Evolutionary conservation across 202 grass and related monocot genomes (phyloP), one percentile per base, ranked within the genome.

Genomic region (Saccharum hybrid): DNA sequence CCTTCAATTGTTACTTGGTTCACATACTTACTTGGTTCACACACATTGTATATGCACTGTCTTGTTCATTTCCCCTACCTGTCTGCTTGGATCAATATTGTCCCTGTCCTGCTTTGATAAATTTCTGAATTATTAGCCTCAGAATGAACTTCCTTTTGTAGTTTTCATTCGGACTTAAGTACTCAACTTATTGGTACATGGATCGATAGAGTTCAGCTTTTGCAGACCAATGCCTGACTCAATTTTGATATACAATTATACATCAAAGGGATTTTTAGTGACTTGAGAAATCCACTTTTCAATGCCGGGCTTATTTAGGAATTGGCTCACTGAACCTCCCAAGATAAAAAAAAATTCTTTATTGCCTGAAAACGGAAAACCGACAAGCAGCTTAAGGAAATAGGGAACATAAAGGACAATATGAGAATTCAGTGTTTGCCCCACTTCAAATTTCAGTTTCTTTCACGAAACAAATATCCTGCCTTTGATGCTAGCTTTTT

Each of bases 261-360:
- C 41, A 19, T 37, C 13, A 15, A 57, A 36, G n/a, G 5, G 4
- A 81, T 23, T 41, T 37, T 71, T 33, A 31, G 18, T 45, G 34
- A 43, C 13, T 67, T n/a, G 23, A 26, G 31, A 2, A 57, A 36
- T 54, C 6, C 8, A 78, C 39, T 54, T 64, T n/a, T 4, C 36
- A 36, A 82, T 33, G 46, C 33, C 1, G 6, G 22, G 22, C 59
- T 28, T 4, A 10, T 62, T 62, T 62, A 62, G 59, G 59, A 28
- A 62, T 62, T 10, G 0, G 14, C 36, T 9, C 28, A 30, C 11
- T 14, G 22, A 63, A 40, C 31, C 28, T 42, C 41, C 74, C 15
- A 19, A 45, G 36, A 82, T 60, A 83, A 54, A 34, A 34, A n/a
- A 72, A 82, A 54, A 52, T 66, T 75, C 62, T 81, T 43, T 61